Evolutionary conservation across 2,329 filamentous ascomycete genomes (phyloP).

Genomic region (Colletotrichum sp.): DNA sequence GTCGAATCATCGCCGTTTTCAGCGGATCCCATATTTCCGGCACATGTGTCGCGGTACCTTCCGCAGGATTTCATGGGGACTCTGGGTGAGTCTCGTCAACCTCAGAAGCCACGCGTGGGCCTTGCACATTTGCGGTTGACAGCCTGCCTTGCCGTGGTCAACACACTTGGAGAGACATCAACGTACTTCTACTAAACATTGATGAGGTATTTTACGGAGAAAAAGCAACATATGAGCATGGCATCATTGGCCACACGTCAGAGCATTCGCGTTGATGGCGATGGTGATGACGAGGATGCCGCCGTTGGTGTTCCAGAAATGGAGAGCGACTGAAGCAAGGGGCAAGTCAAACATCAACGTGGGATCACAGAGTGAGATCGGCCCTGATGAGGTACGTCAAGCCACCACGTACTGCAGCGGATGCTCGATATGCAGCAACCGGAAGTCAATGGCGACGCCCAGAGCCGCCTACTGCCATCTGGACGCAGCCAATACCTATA

Average conservation of each 20-base stretch:
- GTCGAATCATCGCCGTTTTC: background rate
- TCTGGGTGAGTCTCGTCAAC: background rate
- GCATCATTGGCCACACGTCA: background rate
- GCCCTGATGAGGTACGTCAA: background rate
- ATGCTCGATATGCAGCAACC: background rate
- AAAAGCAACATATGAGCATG: background rate
- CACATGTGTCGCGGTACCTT: background rate
- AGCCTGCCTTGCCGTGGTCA: background rate
- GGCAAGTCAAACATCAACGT: background rate
- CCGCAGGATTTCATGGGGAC: background rate
- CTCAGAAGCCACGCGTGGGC: background rate
- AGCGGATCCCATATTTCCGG: background rate
- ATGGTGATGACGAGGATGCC: background rate
- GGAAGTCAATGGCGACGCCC: background rate
- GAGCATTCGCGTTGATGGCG: background rate
- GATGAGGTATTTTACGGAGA: background rate
- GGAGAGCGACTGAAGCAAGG: constrained; percentile 2
- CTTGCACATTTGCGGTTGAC: background rate
- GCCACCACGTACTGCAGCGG: background rate
- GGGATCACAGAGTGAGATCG: background rate
- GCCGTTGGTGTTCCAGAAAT: background rate
- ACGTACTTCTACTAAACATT: background rate
- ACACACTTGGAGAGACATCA: background rate
- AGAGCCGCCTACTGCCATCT: background rate
- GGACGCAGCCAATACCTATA: background rate